These are phyloP conservation scores for Bocquillonia castaneifolia DNA, from an alignment of 441 rosid species.

Conservation along the genomic window DNA sequence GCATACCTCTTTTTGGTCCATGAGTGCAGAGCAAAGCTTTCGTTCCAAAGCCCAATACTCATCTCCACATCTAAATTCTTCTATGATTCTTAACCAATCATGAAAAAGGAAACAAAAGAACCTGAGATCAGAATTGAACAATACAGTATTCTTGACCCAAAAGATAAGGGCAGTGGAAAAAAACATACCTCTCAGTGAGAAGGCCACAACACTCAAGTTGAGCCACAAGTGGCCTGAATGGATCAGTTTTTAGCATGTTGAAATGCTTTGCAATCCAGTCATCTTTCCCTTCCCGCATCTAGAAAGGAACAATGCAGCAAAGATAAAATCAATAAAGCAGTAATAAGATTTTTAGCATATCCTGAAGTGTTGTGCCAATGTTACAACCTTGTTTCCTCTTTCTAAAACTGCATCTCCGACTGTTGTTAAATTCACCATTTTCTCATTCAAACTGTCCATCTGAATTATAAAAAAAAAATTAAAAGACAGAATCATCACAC, in stretches of 20 bases:
- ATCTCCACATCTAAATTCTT: slow-evolving; percentile 60
- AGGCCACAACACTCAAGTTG: slow-evolving; percentile 56
- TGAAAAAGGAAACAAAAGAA: slow-evolving; percentile 10
- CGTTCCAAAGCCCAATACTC: slow-evolving; percentile 92
- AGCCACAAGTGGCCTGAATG: slow-evolving; percentile 53
- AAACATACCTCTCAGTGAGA: slow-evolving; percentile 50
- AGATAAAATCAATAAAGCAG: slow-evolving; percentile 23
- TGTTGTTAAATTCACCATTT: slow-evolving; percentile 38
- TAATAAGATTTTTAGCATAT: slow-evolving; percentile 10
- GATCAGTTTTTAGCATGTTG: slow-evolving; percentile 37
- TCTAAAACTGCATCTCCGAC: slow-evolving; percentile 26
- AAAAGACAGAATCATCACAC: background rate
- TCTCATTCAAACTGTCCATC: slow-evolving; percentile 81
- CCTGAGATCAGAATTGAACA: slow-evolving; percentile 7
- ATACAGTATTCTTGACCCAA: background rate
- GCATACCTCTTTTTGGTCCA: slow-evolving; percentile 43
- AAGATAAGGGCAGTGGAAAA: slow-evolving; percentile 2
- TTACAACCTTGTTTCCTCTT: slow-evolving; percentile 33
- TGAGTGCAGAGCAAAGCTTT: slow-evolving; percentile 66
- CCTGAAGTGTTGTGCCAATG: slow-evolving; percentile 10
- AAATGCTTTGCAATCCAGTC: slow-evolving; percentile 29
- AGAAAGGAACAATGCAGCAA: slow-evolving; percentile 21
- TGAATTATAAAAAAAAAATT: slow-evolving; percentile 30
- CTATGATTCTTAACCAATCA: slow-evolving; percentile 45
- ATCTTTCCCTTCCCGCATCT: slow-evolving; percentile 34